Evolutionary conservation across 179 eudicot genomes (phyloP).

Genomic region (Carnegiea gigantea): DNA sequence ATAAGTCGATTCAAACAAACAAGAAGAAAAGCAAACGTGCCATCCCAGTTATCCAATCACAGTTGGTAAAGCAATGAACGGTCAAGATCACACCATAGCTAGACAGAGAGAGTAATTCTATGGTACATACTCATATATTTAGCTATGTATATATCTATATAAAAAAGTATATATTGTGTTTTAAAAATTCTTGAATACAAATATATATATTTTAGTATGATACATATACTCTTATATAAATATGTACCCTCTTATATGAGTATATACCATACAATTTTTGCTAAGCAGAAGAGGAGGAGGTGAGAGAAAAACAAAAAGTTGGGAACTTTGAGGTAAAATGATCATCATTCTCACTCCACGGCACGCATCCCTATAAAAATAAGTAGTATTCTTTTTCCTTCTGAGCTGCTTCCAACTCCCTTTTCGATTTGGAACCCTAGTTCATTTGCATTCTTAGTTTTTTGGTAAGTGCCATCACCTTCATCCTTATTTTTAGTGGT

Average conservation of each 20-base stretch:
- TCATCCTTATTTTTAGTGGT: background rate
- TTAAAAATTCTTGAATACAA: too few species aligned
- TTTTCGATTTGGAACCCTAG: slow-evolving; percentile 14
- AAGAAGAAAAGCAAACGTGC: background rate
- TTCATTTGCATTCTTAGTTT: background rate
- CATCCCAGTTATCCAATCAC: background rate
- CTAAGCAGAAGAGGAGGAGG: background rate
- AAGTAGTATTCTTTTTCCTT: background rate
- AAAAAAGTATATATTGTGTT: too few species aligned
- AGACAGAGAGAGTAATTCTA: background rate
- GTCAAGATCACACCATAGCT: background rate
- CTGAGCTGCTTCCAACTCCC: background rate
- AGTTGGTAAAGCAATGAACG: background rate
- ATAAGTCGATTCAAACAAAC: too few species aligned
- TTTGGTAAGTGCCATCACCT: slow-evolving; percentile 4
- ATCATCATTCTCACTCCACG: background rate
- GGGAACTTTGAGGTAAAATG: slow-evolving; percentile 27
- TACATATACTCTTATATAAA: too few species aligned
- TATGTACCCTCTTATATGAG: too few species aligned
- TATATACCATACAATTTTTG: too few species aligned
- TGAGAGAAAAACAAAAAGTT: slow-evolving; percentile 5
- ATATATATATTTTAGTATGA: too few species aligned
- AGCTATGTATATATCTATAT: too few species aligned
- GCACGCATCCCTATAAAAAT: background rate
- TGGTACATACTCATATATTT: too few species aligned